Evolutionary conservation across 768 basidiomycete species (phyloP).

Genomic region (Kwoniella sp.): DNA sequence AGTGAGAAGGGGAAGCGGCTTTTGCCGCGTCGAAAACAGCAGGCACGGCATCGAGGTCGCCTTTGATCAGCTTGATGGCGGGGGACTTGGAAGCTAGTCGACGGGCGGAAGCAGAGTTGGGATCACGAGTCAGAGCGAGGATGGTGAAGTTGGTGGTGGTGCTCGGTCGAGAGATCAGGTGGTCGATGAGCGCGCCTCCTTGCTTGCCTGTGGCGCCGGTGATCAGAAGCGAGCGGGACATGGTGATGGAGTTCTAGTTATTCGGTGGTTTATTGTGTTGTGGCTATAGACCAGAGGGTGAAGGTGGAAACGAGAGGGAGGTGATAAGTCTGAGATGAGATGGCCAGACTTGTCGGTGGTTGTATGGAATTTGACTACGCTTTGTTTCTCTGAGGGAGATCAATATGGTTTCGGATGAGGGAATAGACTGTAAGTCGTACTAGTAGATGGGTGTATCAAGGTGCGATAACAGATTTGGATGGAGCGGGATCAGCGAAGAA

Average conservation of each 20-base stretch:
- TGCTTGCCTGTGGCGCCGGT: slow-evolving; percentile 21
- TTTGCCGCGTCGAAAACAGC: slow-evolving; percentile 10
- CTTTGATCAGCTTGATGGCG: slow-evolving; percentile 12
- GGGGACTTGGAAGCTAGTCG: neutral
- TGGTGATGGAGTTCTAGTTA: no score
- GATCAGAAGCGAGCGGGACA: slow-evolving; percentile 13
- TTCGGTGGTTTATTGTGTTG: no score
- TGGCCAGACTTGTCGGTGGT: no score
- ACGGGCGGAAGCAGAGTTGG: slow-evolving; percentile 2
- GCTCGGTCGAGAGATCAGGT: neutral
- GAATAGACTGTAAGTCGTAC: no score
- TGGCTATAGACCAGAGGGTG: neutral
- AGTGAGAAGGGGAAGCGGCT: slow-evolving; percentile 2
- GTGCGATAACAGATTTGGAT: no score
- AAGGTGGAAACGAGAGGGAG: no score
- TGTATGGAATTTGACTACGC: no score
- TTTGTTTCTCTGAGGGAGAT: no score
- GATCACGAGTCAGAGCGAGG: slow-evolving; percentile 19
- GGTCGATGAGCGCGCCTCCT: slow-evolving; percentile 9
- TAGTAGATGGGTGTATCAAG: no score
- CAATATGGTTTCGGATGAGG: no score
- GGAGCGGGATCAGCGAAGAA: no score
- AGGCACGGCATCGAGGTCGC: slow-evolving; percentile 8
- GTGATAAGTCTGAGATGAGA: no score
- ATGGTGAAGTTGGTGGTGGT: slow-evolving; percentile 2